Percentiles rank a stretch among this genome's conserved stretches.
Evolutionary conservation across 257 asterid species (phyloP).

Genomic region (Salvia rosmarinus): DNA sequence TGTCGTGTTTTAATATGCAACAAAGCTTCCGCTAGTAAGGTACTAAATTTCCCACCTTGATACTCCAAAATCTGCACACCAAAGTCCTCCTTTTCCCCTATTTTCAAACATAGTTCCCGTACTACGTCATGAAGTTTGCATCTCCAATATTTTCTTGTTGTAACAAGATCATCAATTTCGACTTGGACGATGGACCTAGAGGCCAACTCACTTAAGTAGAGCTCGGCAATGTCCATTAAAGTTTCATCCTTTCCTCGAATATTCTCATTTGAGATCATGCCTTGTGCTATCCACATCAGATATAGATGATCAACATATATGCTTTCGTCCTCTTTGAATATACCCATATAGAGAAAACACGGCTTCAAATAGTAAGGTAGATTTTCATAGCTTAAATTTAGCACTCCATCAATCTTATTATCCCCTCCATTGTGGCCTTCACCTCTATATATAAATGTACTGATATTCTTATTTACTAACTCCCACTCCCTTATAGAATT

Average conservation of each 20-base stretch:
- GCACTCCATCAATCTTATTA: neutral
- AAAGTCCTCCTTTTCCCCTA: neutral
- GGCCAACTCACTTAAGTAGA: conserved; percentile 22
- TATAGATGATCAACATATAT: neutral
- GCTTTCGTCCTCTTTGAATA: neutral
- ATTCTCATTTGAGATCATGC: conserved; percentile 9
- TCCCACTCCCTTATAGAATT: neutral
- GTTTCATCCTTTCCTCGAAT: neutral
- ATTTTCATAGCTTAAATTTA: conserved; percentile 17
- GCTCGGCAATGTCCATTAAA: conserved; percentile 1
- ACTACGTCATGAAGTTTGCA: conserved; percentile 32
- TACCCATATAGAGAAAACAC: conserved; percentile 22
- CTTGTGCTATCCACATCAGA: conserved; percentile 26
- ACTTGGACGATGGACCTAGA: conserved; percentile 22
- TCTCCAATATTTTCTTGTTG: neutral
- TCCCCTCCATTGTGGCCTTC: neutral
- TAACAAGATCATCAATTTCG: neutral
- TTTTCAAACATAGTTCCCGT: conserved; percentile 12
- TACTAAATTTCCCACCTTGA: neutral
- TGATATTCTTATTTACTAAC: neutral
- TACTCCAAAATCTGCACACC: neutral
- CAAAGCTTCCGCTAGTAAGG: no score
- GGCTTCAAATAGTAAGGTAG: conserved; percentile 28
- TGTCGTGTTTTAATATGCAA: neutral
- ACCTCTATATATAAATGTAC: neutral